These are phyloP conservation scores for Aureobasidium musti DNA, from an alignment of 2,329 filamentous ascomycete genomes.

Conservation along the genomic window DNA sequence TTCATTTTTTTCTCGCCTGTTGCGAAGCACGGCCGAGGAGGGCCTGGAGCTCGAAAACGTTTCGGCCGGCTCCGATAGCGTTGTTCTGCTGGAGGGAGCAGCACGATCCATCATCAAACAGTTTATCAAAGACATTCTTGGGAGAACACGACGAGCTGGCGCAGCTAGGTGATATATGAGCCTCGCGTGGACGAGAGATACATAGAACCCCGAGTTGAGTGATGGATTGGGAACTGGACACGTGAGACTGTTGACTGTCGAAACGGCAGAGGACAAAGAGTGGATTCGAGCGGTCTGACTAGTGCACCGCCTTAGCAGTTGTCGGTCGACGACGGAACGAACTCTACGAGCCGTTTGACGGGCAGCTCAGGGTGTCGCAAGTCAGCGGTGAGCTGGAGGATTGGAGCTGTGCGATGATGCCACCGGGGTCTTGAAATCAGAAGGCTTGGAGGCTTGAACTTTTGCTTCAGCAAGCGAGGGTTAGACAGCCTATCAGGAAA, in stretches of 20 bases:
- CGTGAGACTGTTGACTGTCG: slow-evolving; percentile 24
- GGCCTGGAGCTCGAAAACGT: slow-evolving; percentile 15
- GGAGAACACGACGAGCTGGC: background rate
- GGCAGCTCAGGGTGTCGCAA: background rate
- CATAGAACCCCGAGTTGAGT: background rate
- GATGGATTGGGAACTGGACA: slow-evolving; percentile 1
- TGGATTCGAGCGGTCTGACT: slow-evolving; percentile 19
- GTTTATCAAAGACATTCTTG: background rate
- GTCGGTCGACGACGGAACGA: slow-evolving; percentile 9
- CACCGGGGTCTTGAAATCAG: background rate
- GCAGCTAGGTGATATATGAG: background rate
- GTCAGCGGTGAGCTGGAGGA: slow-evolving; percentile 18
- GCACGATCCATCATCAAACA: background rate
- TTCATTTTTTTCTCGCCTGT: slow-evolving; percentile 22
- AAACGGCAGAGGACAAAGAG: background rate
- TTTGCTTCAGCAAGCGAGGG: slow-evolving; percentile 13
- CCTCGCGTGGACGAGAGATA: background rate
- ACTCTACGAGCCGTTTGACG: slow-evolving; percentile 22
- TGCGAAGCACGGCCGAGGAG: slow-evolving; percentile 25
- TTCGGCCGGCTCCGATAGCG: slow-evolving; percentile 25
- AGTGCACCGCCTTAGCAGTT: slow-evolving; percentile 8
- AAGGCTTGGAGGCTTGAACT: slow-evolving; percentile 1
- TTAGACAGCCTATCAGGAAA: background rate
- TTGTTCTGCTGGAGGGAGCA: background rate
- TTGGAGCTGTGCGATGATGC: slow-evolving; percentile 3